Base-by-base conservation (phyloP, 2,329 filamentous ascomycete species). In the Neoarthrinium moseri region DNA sequence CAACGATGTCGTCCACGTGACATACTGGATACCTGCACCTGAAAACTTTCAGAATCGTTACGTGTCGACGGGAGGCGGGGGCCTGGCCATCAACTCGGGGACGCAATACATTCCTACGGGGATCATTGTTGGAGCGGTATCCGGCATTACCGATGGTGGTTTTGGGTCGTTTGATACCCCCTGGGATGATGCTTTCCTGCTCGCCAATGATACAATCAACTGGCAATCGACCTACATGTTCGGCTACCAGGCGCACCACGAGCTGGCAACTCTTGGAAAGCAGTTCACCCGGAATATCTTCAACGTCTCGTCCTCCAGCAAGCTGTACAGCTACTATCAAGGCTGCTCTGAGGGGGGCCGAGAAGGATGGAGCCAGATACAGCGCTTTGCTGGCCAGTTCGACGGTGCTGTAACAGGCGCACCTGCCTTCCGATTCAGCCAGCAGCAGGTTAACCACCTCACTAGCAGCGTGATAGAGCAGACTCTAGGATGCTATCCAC, bases 331-430 rank as follows among this genome's bases (percentile, higher is more conserved):
- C 2, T 79, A 79, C 61, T 80, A 73, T 52, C 69, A 77, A 50
- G 76, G 74, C 3, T 80, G 77, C 58, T 78, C 74, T 11, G 75
- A 80, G 42, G 76, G 76, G 17, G 77, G 72, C 2, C 66, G 73
- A 5, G 70, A 75, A 52, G 73, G 66, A 12, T 71, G 65, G 66
- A 70, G 66, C 46, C 75, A 78, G 56, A 63, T 75, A 2, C 76
- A 80, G 56, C 70, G 74, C 13, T 79, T 68, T 52, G 71, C 70
- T 7, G 67, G 72, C 45, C 53, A 75, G 53, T 73, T 71, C 46
- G 72, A 77, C 48, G 73, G 74, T 12, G 65, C 68, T 1, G 61
- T 72, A 1, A 65, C 67, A 4, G 73, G 73, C 5, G 71, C 70
- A 0, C 74, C 75, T 4, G 74, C 74, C 0, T 69, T 76, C 51